Evolutionary conservation across 805 yeast species (phyloP).

Genomic region (Saturnispora diversa): DNA sequence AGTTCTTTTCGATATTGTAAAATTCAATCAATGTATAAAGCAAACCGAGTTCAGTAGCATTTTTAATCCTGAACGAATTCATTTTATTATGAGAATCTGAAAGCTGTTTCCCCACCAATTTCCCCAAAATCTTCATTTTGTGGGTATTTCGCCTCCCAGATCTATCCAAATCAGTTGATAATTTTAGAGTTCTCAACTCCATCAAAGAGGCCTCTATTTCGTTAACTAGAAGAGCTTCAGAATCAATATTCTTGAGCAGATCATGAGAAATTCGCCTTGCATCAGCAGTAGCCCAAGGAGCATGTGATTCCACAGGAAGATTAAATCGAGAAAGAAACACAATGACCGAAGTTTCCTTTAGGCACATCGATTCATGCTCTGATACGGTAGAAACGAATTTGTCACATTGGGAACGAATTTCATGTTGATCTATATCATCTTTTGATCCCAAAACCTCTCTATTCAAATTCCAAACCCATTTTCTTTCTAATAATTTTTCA

Average conservation of each 20-base stretch:
- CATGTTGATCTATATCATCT: too few relatives aligned
- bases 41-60: conserved; percentile 12
- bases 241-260: background rate
- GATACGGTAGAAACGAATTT: too few relatives aligned
- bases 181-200: background rate
- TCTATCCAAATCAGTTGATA: conserved; percentile 5
- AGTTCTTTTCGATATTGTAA: conserved; percentile 17
- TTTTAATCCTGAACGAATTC: conserved; percentile 18
- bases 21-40: conserved; percentile 3
- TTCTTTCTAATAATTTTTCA: background rate
- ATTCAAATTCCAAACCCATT: too few relatives aligned
- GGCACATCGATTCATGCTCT: too few relatives aligned
- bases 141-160: conserved; percentile 8
- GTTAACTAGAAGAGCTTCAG: background rate
- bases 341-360: too few relatives aligned
- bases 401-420: too few relatives aligned
- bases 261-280: background rate
- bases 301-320: background rate
- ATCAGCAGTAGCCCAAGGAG: conserved; percentile 2
- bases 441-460: too few relatives aligned
- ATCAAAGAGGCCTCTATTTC: background rate
- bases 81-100: conserved; percentile 15
- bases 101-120: conserved; percentile 11
- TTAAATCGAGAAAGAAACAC: conserved; percentile 5
- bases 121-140: conserved; percentile 11